phyloP scores from a whole-genome alignment of 1,284 basidiomycete species.

The Microbotryum silenes-acaulis region DNA sequence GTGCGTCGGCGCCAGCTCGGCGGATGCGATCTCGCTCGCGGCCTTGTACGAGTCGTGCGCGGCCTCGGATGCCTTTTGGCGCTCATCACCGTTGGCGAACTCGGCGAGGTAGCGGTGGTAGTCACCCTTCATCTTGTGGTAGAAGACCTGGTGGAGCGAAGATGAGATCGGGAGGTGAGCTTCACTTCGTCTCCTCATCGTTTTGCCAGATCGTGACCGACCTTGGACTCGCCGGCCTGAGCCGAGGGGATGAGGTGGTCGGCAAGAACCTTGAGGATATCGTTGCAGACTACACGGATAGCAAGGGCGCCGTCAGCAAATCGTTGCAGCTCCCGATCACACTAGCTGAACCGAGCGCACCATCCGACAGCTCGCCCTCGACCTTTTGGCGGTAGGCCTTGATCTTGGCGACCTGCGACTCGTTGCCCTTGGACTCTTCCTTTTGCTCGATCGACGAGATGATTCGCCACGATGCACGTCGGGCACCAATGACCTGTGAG shows the following conservation, averaged over 20 bases:
- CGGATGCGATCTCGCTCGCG: conserved; percentile 90
- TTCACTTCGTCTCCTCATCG: not conserved
- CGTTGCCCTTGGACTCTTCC: conserved; percentile 99
- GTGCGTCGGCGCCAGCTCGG: conserved; percentile 96
- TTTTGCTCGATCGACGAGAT: conserved; percentile 99
- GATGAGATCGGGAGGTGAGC: not conserved
- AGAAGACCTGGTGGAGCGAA: conserved; percentile 60
- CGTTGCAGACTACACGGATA: conserved; percentile 73
- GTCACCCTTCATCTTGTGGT: conserved; percentile 99
- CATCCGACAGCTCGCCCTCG: conserved; percentile 89
- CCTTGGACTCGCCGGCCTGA: conserved; percentile 92
- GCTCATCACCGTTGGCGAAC: conserved; percentile 97
- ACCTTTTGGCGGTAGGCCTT: conserved; percentile 99
- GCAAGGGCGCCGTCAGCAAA: too few relatives aligned
- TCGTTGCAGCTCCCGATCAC: too few relatives aligned
- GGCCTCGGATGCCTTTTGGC: conserved; percentile 84
- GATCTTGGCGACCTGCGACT: conserved; percentile 96
- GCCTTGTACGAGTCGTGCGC: conserved; percentile 99
- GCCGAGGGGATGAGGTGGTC: conserved; percentile 99
- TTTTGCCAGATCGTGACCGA: not conserved
- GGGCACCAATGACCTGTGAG: conserved; percentile 68
- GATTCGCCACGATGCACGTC: conserved; percentile 97
- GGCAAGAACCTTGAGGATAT: conserved; percentile 96
- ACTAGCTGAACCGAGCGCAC: too few relatives aligned
- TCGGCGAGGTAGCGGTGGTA: conserved; percentile 99